Evolutionary conservation across 2,329 filamentous ascomycete species (phyloP).

Genomic region (Calonectria henricotiae): DNA sequence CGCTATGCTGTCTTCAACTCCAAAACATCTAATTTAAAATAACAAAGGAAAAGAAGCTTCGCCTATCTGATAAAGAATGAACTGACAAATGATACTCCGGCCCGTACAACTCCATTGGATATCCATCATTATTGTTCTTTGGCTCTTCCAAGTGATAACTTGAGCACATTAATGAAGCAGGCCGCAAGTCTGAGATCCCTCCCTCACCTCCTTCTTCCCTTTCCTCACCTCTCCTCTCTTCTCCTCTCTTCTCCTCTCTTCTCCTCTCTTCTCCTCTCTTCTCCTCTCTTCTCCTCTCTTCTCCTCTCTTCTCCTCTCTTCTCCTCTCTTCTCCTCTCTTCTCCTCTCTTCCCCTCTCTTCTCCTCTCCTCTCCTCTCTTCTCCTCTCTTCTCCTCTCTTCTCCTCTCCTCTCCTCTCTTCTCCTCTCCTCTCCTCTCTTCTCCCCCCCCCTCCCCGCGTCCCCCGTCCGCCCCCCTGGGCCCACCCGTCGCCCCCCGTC

Average conservation of each 20-base stretch:
- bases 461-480: too few species aligned
- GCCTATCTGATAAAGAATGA: conserved; percentile 16
- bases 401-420: neutral
- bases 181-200: conserved; percentile 18
- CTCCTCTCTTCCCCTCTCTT: too few species aligned
- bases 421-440: neutral
- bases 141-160: conserved; percentile 7
- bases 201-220: neutral
- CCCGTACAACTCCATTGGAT: conserved; percentile 14
- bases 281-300: too few species aligned
- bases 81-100: conserved; percentile 14
- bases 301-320: too few species aligned
- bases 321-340: too few species aligned
- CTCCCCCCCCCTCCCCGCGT: too few species aligned
- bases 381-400: neutral
- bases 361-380: too few species aligned
- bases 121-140: conserved; percentile 12
- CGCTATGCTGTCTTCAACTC: conserved; percentile 21
- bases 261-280: neutral
- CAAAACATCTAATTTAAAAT: conserved; percentile 9
- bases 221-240: neutral
- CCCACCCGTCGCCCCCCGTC: too few species aligned
- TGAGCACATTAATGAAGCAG: conserved; percentile 22
- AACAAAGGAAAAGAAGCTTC: conserved; percentile 12
- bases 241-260: neutral